Percentiles rank a stretch among this genome's conserved stretches.
phyloP scores from a whole-genome alignment of 768 basidiomycete species.

The Suillus decipiens region DNA sequence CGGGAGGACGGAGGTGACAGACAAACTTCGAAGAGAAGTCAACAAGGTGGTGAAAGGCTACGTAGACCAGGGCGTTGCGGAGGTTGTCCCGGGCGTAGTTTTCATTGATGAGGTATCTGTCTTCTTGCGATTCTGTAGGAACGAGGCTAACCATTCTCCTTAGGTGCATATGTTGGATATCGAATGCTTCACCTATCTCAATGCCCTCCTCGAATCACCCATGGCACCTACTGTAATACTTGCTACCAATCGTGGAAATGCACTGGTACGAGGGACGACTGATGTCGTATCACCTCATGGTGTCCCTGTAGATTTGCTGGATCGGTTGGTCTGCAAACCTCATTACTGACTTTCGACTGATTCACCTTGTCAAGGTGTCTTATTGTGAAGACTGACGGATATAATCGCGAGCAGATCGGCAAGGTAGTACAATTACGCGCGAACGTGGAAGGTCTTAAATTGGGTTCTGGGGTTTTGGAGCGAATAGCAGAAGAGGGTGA shows the following conservation, averaged over 20 bases:
- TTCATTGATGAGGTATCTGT: conserved; percentile 93
- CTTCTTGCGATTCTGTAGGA: background rate
- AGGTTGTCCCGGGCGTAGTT: conserved; percentile 95
- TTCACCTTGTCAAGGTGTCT: conserved; percentile 60
- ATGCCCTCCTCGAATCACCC: conserved; percentile 90
- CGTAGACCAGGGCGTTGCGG: conserved; percentile 97
- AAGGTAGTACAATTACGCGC: conserved; percentile 87
- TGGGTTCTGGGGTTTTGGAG: conserved; percentile 76
- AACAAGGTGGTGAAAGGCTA: conserved; percentile 98
- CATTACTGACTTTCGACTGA: background rate
- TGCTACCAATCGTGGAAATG: conserved; percentile 93
- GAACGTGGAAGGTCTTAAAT: conserved; percentile 80
- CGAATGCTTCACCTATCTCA: conserved; percentile 98
- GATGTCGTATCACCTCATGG: conserved; percentile 94
- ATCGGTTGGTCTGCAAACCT: conserved; percentile 57
- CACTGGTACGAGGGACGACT: conserved; percentile 89
- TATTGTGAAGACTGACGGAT: conserved; percentile 90
- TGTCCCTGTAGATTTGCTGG: conserved; percentile 89
- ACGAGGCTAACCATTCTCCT: conserved; percentile 7
- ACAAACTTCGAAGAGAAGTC: conserved; percentile 92
- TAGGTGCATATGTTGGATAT: conserved; percentile 99
- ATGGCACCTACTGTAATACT: conserved; percentile 98
- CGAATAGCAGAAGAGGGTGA: conserved; percentile 81
- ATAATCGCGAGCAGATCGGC: conserved; percentile 80
- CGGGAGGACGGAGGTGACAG: conserved; percentile 93